A percentile compares a stretch with the other conserved stretches of the same genome.
phyloP scores from a whole-genome alignment of 176 grass and related monocot genomes.

The Musa troglodytarum region DNA sequence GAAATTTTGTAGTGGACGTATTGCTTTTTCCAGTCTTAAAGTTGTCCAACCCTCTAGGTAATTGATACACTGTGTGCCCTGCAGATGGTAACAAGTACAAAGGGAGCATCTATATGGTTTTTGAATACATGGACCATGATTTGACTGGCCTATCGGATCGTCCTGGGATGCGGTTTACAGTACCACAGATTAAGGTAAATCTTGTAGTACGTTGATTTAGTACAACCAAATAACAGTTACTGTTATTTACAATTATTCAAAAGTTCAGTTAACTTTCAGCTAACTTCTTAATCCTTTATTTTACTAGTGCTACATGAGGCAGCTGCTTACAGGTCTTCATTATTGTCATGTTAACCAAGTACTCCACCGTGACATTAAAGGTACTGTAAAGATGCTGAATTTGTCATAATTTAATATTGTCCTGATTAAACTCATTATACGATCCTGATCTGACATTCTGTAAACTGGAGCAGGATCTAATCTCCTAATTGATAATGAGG shows the following conservation, averaged over 20 bases:
- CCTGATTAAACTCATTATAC: background rate
- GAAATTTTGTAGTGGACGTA: background rate
- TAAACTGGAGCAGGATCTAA: conserved; percentile 55
- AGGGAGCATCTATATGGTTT: conserved; percentile 84
- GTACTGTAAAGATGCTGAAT: conserved; percentile 13
- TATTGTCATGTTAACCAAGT: conserved; percentile 97
- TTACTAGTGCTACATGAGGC: conserved; percentile 79
- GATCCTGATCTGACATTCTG: background rate
- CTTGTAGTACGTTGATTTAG: conserved; percentile 11
- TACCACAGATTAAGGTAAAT: conserved; percentile 80
- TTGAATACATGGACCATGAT: conserved; percentile 94
- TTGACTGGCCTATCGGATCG: conserved; percentile 69
- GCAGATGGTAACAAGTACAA: conserved; percentile 66
- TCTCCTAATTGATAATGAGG: conserved; percentile 95
- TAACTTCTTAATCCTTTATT: conserved; percentile 8
- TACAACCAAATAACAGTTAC: background rate
- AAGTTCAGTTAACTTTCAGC: background rate
- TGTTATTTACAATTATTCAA: conserved; percentile 1
- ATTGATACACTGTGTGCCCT: conserved; percentile 18
- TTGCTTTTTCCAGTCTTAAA: conserved; percentile 5
- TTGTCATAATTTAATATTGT: background rate
- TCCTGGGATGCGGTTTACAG: conserved; percentile 57
- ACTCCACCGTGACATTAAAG: conserved; percentile 96
- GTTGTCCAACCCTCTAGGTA: background rate
- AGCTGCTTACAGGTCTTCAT: conserved; percentile 83